Base-by-base conservation (phyloP, 2,329 filamentous ascomycete species). In the Trichoderma aggressivum region DNA sequence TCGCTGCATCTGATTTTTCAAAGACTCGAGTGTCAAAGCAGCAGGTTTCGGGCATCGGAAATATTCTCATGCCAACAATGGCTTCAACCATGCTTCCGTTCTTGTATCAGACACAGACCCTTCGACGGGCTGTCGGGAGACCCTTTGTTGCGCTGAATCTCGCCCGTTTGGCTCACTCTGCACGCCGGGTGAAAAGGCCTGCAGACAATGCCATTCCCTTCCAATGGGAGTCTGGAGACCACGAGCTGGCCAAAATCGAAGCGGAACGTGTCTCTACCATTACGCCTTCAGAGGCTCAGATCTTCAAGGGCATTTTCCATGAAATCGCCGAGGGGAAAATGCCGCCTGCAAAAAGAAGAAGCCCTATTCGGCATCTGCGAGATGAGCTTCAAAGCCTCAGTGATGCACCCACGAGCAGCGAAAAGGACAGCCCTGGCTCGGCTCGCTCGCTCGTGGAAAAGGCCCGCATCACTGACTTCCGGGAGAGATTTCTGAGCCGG, bases 41-140 rank as follows among this genome's bases (percentile, higher is more conserved):
- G 14, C 32, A 21, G 30, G 4, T 21, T n/a, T 30, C 11, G 7
- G 28, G 30, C 28, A 26, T 63, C 32, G 55, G 11, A 39, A 28
- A 32, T 56, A 7, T 28, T 24, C 26, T 24, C 21, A 32, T 21
- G 56, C 16, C 11, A 55, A 50, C 58, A 50, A 88, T 88, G 83
- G 79, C 83, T 16, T 81, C 83, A 3, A 86, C 87, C 7, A 79
- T 89, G 16, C 81, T 90, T 5, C 89, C 91, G 0, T 94, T 94
- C 71, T 84, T 94, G 7, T 94, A 93, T 77, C 90, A 92, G 74
- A 94, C 92, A 6, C 83, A 86, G 72, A 93, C 91, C 0, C 85
- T 82, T 14, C 77, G 79, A 26, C 76, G 79, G 36, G 77, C 75
- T 39, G 74, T 78, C 12, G 77, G 77, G 50, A 71, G 68, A 66